phyloP scores from a whole-genome alignment of 768 basidiomycete species.

The Mycena leptocephala region DNA sequence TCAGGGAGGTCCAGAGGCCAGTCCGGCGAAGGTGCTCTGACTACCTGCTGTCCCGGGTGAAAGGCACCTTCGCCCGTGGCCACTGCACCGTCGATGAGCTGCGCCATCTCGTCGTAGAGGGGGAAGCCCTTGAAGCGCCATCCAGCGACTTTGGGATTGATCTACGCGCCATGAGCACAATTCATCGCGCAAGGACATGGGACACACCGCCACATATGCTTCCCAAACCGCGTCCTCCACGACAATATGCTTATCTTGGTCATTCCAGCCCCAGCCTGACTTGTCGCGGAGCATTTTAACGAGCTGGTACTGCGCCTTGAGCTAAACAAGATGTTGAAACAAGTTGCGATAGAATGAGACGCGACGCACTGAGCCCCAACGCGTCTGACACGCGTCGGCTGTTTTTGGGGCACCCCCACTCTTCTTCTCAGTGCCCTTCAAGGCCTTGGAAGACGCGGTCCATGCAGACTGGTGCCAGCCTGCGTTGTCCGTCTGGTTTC shows the following conservation, averaged over 20 bases:
- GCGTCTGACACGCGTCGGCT: not conserved
- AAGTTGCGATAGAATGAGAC: not conserved
- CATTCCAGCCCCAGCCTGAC: not conserved
- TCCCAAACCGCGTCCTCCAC: not conserved
- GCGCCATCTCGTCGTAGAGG: not conserved
- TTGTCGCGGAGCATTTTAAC: not conserved
- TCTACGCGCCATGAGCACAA: not conserved
- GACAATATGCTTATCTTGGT: not conserved
- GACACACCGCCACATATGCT: not conserved
- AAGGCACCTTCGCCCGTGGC: constrained; percentile 1
- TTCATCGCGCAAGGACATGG: too few relatives aligned
- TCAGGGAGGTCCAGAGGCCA: not conserved
- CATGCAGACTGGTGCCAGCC: not conserved
- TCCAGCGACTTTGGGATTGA: not conserved
- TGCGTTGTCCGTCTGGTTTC: constrained; percentile 8
- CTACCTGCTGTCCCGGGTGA: not conserved
- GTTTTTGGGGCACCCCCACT: not conserved
- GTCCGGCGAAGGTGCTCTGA: not conserved
- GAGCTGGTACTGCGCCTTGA: too few relatives aligned
- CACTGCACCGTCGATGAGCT: not conserved
- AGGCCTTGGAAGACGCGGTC: not conserved
- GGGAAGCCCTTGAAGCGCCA: constrained; percentile 8
- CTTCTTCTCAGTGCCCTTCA: not conserved
- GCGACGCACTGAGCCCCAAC: not conserved
- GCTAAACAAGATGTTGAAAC: not conserved